Conservation (phyloP, 2,329 filamentous ascomycete genomes). For the Chrysoporthe puriensis region DNA sequence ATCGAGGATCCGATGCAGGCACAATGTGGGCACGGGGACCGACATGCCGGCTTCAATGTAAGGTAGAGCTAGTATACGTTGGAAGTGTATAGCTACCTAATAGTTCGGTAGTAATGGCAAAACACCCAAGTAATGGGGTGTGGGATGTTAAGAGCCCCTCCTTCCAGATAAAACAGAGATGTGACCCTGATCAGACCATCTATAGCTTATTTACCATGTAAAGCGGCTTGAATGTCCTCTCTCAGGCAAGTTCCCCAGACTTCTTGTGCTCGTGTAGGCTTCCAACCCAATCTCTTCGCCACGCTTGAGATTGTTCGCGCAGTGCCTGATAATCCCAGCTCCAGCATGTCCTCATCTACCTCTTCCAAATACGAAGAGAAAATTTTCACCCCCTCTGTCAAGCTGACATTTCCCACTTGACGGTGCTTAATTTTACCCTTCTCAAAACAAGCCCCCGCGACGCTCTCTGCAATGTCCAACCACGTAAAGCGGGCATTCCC, state of each 20-base stretch:
- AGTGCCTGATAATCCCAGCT: conserved; percentile 9
- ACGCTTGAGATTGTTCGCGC: conserved; percentile 4
- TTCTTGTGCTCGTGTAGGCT: not conserved
- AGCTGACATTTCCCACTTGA: not conserved
- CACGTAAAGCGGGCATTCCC: not conserved
- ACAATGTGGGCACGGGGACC: not conserved
- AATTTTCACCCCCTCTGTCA: not conserved
- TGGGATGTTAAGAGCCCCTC: no score
- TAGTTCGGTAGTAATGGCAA: not conserved
- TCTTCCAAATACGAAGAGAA: conserved; percentile 7
- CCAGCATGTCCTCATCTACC: conserved; percentile 8
- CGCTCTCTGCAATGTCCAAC: conserved; percentile 3
- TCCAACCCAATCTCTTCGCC: conserved; percentile 9
- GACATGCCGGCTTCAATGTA: not conserved
- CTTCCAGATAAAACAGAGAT: no score
- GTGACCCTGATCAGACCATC: not conserved
- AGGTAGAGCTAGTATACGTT: not conserved
- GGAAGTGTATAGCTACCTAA: not conserved
- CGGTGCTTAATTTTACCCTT: not conserved
- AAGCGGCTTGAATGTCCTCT: conserved; percentile 3
- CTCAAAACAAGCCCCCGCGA: not conserved
- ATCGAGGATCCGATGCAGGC: not conserved
- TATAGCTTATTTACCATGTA: not conserved
- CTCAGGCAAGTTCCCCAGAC: not conserved
- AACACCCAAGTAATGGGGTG: not conserved